A percentile compares a stretch with the other conserved stretches of the same genome.
Evolutionary conservation across 2,329 filamentous ascomycete species (phyloP).

Genomic region (Neonectria hederae): DNA sequence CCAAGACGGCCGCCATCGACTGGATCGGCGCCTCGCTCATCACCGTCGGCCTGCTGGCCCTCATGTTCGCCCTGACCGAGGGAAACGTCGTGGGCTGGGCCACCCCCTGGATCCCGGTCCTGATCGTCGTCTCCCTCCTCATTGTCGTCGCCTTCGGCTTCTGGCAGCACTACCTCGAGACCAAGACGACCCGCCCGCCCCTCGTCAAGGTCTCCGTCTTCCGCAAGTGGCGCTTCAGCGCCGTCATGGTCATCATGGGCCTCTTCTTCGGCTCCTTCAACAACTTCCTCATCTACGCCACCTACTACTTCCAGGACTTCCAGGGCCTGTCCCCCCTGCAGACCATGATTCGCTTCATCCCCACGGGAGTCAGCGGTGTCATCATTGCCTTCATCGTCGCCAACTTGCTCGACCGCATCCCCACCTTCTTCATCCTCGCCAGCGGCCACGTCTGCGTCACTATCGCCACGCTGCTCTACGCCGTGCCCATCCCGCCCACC

Average conservation of each 20-base stretch:
- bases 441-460: conserved; percentile 66
- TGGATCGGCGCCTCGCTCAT: conserved; percentile 73
- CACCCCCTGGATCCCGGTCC: conserved; percentile 67
- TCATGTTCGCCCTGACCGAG: conserved; percentile 74
- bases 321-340: conserved; percentile 69
- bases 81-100: conserved; percentile 76
- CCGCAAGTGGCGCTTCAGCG: conserved; percentile 65
- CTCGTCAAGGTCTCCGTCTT: conserved; percentile 76
- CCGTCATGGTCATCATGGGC: conserved; percentile 71
- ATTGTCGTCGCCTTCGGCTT: conserved; percentile 65
- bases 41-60: conserved; percentile 67
- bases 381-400: conserved; percentile 66
- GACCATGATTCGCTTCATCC: conserved; percentile 74
- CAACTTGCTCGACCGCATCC: conserved; percentile 65
- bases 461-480: conserved; percentile 68
- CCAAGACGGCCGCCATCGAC: conserved; percentile 63
- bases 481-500: conserved; percentile 66
- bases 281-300: conserved; percentile 73
- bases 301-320: conserved; percentile 76
- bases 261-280: conserved; percentile 76
- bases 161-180: conserved; percentile 64
- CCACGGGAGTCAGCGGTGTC: conserved; percentile 68
- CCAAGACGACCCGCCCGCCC: conserved; percentile 53
- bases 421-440: conserved; percentile 65
- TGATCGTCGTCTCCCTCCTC: conserved; percentile 67